Base-by-base conservation (phyloP, 148 eudicot species). In the Chenopodium suecicum region DNA sequence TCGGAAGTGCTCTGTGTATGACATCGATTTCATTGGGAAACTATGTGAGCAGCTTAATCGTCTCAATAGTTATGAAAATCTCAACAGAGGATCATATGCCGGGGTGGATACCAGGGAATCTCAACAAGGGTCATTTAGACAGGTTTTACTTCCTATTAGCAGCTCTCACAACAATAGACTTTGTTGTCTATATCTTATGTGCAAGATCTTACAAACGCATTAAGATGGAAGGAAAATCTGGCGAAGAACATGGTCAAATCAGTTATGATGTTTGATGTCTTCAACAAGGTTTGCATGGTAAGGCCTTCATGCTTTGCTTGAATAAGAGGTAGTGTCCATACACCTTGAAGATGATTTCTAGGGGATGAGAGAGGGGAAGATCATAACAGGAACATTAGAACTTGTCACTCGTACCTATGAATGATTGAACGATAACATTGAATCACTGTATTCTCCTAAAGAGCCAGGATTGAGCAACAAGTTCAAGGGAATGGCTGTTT, bases 1-100 rank as follows among this genome's bases (percentile, higher is more conserved):
- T 96, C 32, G 97, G 99, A 23, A 92, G 97, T 83, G 98, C 99
- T 2, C 95, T 94, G 14, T 92, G 92, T 78, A 94, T 96, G 96
- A 90, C 97, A n/a, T 94, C 99, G 0, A 94, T 92, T 75, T 92
- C 99, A 14, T 90, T 96, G 0, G 99, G 99, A 66, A 96, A 94
- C 85, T 96, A 94, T 2, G 94, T 90, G 25, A 96, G 98, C 76
- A 94, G 90, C 79, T 78, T 94, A 64, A 82, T 96, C 1, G 98
- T 96, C 60, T 86, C 89, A 0, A 82, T 94, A 25, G 97, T 94
- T 9, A 88, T 92, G 95, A 91, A 89, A 70, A 89, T 96, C 68
- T 91, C 98, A 1, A 90, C 97, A 1, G 85, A 20, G 23, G 92
- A 90, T 54, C 79, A 89, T 74, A 91, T 88, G 97, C 92, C 91